Percentiles rank a stretch among this genome's conserved stretches.
Evolutionary conservation across 768 basidiomycete species (phyloP).

Genomic region (Agaricus blazei): DNA sequence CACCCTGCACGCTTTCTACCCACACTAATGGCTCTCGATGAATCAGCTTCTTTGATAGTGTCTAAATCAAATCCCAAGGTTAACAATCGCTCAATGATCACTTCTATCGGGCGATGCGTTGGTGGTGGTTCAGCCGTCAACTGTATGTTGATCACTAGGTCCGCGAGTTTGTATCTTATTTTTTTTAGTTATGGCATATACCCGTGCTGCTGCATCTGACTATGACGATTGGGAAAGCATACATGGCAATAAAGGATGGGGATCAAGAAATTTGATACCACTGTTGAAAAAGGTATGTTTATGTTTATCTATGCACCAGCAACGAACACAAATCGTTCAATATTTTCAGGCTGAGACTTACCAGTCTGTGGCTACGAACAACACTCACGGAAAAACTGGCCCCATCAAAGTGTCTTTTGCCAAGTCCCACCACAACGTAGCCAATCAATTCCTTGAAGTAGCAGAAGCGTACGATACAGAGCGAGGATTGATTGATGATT

Average conservation of each 20-base stretch:
- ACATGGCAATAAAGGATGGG: slow-evolving; percentile 56
- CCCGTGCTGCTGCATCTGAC: slow-evolving; percentile 55
- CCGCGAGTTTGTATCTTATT: not conserved
- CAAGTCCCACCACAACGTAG: slow-evolving; percentile 34
- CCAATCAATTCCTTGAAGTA: slow-evolving; percentile 29
- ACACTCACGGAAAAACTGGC: slow-evolving; percentile 45
- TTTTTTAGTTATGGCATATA: slow-evolving; percentile 45
- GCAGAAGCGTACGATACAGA: not conserved
- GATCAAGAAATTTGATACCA: slow-evolving; percentile 51
- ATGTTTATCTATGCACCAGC: not conserved
- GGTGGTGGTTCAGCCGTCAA: slow-evolving; percentile 65
- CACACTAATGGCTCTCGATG: slow-evolving; percentile 33
- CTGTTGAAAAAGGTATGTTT: slow-evolving; percentile 47
- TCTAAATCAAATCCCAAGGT: slow-evolving; percentile 36
- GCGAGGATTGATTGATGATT: not conserved
- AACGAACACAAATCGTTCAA: not conserved
- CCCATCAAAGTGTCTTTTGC: slow-evolving; percentile 45
- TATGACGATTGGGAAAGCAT: slow-evolving; percentile 55
- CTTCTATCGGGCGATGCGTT: slow-evolving; percentile 43
- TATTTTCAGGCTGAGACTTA: slow-evolving; percentile 35
- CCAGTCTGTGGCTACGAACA: slow-evolving; percentile 19
- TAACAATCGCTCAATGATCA: slow-evolving; percentile 37
- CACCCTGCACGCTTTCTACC: slow-evolving; percentile 50
- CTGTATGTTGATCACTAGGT: slow-evolving; percentile 28
- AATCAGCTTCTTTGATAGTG: slow-evolving; percentile 40